These are phyloP conservation scores for Aspergillus spinulosporus DNA, from an alignment of 2,329 filamentous ascomycete species.

Conservation along the genomic window DNA sequence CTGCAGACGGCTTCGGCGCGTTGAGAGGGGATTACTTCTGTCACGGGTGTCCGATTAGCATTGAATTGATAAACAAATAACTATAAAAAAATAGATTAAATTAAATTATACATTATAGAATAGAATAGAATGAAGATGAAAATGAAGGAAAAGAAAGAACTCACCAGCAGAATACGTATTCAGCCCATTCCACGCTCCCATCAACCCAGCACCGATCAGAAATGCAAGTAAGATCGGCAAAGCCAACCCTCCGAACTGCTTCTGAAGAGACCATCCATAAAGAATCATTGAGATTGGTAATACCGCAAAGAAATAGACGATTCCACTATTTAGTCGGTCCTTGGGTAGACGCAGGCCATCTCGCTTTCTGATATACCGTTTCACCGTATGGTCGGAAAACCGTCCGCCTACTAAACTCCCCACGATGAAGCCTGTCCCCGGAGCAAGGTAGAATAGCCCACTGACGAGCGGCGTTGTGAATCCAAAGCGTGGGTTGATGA, in stretches of 20 bases:
- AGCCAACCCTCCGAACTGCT: conserved; percentile 55
- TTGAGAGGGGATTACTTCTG: conserved; percentile 69
- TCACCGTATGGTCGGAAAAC: conserved; percentile 67
- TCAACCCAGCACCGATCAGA: conserved; percentile 57
- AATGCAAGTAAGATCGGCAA: conserved; percentile 71
- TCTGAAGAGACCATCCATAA: conserved; percentile 66
- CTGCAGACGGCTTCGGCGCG: conserved; percentile 74
- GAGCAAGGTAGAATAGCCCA: conserved; percentile 72
- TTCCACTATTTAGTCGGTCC: conserved; percentile 63
- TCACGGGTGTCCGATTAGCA: conserved; percentile 73
- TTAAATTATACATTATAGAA: too few relatives aligned
- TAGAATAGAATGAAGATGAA: too few relatives aligned
- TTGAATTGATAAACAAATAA: conserved; percentile 46
- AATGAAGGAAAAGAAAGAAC: too few relatives aligned
- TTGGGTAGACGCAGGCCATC: conserved; percentile 64
- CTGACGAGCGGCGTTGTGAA: conserved; percentile 65
- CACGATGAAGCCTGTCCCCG: conserved; percentile 67
- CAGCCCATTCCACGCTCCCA: not conserved
- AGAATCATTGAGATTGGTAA: conserved; percentile 65
- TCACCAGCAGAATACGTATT: not conserved
- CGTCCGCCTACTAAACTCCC: conserved; percentile 70
- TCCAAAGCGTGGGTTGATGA: conserved; percentile 71
- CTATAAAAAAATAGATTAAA: too few relatives aligned
- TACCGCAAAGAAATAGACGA: conserved; percentile 58
- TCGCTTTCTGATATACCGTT: conserved; percentile 61